Conservation (phyloP, 164 flowering plant species). For the Kalanchoe fedtschenkoi region DNA sequence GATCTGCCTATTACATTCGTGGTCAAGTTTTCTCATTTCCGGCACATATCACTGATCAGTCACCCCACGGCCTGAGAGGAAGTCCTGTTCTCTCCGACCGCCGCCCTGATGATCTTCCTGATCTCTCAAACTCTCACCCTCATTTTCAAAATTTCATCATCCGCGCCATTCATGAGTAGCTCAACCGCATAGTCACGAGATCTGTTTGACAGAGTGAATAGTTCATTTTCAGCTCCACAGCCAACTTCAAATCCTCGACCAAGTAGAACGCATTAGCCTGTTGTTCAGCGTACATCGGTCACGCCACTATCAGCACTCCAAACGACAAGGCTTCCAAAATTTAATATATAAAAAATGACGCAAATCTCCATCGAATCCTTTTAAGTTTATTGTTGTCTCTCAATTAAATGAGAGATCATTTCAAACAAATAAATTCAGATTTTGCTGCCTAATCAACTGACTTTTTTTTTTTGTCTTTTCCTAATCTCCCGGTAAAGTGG, state of each 20-base stretch:
- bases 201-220: conserved; percentile 2
- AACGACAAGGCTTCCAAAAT: conserved; percentile 8
- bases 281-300: conserved; percentile 13
- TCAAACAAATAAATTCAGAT: no score
- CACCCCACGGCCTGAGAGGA: no score
- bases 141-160: no score
- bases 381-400: no score
- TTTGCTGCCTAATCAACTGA: no score
- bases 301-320: conserved; percentile 9
- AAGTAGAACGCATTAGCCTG: conserved; percentile 15
- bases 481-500: no score
- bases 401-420: no score
- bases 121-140: neutral
- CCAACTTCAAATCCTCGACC: conserved; percentile 15
- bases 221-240: conserved; percentile 20
- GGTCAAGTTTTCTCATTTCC: no score
- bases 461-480: no score
- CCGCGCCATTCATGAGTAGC: conserved; percentile 8
- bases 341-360: no score
- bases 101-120: neutral
- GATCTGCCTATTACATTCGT: no score
- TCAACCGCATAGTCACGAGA: neutral
- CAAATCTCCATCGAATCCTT: conserved; percentile 15
- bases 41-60: no score
- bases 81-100: neutral